Conservation (phyloP, 164 flowering plant genomes). For the Piper betle region DNA sequence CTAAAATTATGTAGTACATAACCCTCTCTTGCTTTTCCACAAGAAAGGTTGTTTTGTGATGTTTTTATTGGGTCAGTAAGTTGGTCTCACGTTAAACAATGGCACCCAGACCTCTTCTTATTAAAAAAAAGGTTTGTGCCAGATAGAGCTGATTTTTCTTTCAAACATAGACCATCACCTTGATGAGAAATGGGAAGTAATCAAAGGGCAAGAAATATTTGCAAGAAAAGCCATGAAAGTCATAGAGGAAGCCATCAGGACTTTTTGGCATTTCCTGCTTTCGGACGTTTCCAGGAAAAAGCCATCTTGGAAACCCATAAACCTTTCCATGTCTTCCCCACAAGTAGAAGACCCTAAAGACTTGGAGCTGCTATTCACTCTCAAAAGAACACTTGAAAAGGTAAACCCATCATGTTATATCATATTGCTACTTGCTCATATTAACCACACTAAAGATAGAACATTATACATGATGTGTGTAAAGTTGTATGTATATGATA, state of each 20-base stretch:
- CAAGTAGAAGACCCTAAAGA: conserved; percentile 47
- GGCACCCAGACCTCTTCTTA: no score
- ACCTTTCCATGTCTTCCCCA: conserved; percentile 15
- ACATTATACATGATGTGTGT: no score
- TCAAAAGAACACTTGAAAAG: conserved; percentile 12
- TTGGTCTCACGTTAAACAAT: no score
- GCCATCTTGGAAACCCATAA: conserved; percentile 23
- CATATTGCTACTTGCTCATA: background rate
- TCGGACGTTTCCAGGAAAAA: conserved; percentile 21
- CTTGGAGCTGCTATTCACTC: conserved; percentile 22
- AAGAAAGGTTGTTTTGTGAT: no score
- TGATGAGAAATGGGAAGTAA: background rate
- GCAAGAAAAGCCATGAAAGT: background rate
- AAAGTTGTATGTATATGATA: background rate
- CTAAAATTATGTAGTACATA: no score
- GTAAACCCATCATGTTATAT: background rate
- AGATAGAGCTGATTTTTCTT: background rate
- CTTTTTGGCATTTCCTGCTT: conserved; percentile 24
- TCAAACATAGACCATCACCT: background rate
- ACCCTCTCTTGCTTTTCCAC: no score
- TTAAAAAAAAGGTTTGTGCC: no score
- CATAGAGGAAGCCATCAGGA: conserved; percentile 21
- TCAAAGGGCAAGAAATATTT: conserved; percentile 1
- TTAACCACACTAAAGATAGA: background rate
- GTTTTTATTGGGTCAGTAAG: no score